Conservation (phyloP, 164 flowering plant species). For the Brasenia schreberi region DNA sequence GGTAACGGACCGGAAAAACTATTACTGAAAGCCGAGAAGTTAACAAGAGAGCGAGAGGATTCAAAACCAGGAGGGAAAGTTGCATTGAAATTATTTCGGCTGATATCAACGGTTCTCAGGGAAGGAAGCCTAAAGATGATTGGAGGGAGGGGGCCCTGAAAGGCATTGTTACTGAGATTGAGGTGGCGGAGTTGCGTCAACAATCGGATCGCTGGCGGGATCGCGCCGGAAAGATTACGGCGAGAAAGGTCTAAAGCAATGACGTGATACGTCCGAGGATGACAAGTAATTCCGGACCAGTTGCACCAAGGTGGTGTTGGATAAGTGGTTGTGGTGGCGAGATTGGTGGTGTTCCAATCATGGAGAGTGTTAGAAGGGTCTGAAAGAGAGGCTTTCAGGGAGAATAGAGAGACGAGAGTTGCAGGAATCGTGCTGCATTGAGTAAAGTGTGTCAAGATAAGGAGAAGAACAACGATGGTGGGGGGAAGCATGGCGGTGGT, state of each 20-base stretch:
- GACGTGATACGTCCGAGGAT: slow-evolving; percentile 22
- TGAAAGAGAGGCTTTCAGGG: slow-evolving; percentile 50
- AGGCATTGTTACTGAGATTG: slow-evolving; percentile 59
- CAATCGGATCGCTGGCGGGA: slow-evolving; percentile 35
- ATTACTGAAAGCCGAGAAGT: slow-evolving; percentile 71
- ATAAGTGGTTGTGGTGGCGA: slow-evolving; percentile 8
- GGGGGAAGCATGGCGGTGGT: slow-evolving; percentile 1
- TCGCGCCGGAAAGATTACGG: slow-evolving; percentile 61
- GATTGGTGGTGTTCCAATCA: slow-evolving; percentile 39
- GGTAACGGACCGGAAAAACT: slow-evolving; percentile 72
- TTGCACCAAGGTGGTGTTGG: slow-evolving; percentile 51
- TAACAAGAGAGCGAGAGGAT: slow-evolving; percentile 30
- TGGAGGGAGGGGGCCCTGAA: slow-evolving; percentile 48
- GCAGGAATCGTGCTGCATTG: slow-evolving; percentile 9
- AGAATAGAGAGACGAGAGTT: slow-evolving; percentile 49
- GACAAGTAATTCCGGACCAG: slow-evolving; percentile 82
- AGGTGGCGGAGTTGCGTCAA: slow-evolving; percentile 33
- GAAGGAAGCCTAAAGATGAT: slow-evolving; percentile 35
- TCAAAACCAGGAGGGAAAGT: slow-evolving; percentile 62
- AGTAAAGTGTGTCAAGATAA: slow-evolving; percentile 8
- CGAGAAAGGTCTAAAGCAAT: slow-evolving; percentile 56
- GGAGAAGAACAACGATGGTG: slow-evolving; percentile 2
- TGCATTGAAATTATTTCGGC: slow-evolving; percentile 57
- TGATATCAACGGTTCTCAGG: slow-evolving; percentile 58
- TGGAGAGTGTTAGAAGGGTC: slow-evolving; percentile 47